Base-by-base conservation (phyloP, 1,284 basidiomycete genomes). In the Crocinoboletus sp. region DNA sequence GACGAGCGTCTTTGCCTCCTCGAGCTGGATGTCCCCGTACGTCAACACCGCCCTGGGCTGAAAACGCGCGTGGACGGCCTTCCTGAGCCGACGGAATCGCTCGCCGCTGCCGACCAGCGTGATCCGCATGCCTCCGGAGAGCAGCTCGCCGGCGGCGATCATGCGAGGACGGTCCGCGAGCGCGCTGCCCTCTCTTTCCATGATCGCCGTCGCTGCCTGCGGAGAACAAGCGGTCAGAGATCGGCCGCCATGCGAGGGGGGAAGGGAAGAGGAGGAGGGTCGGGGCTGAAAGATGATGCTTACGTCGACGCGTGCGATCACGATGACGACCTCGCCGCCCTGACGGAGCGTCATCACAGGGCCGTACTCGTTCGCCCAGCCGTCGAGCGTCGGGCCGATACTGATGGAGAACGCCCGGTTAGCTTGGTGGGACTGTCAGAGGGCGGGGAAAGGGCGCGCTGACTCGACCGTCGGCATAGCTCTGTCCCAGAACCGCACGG, bases 11-110 rank as follows among this genome's bases (percentile, higher is more conserved):
- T 58, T 64, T n/a, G 71, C 71, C 5, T 61, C 57, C 16, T 57
- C 51, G 13, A 58, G 49, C 41, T 74, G 70, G 9, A 69, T 45
- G 1, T 61, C 57, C 33, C 63, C 55, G 41, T 72, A 70, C 2
- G 52, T 52, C 8, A 48, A 49, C 1, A 61, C 58, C 1, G 54
- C 58, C 36, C 62, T 65, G 2, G 65, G 63, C 45, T 72, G 70
- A 6, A 74, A 50, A 28, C 71, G 64, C 2, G 59, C 58, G 33
- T 72, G 69, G 13, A 66, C 53, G 0, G 68, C 70, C 34, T 50
- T 61, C 39, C 58, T 52, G 19, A 56, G 44, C 15, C 62, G 60
- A 39, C 63, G 61, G 19, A 67, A 52, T 2, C 52, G 54, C 15
- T 61, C 57, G 10, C 64, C 61, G 5, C 39, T 43, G 9, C 41